Evolutionary conservation across 371 early-diverging fungal species (phyloP).

Genomic region (Rhizopus sp.): DNA sequence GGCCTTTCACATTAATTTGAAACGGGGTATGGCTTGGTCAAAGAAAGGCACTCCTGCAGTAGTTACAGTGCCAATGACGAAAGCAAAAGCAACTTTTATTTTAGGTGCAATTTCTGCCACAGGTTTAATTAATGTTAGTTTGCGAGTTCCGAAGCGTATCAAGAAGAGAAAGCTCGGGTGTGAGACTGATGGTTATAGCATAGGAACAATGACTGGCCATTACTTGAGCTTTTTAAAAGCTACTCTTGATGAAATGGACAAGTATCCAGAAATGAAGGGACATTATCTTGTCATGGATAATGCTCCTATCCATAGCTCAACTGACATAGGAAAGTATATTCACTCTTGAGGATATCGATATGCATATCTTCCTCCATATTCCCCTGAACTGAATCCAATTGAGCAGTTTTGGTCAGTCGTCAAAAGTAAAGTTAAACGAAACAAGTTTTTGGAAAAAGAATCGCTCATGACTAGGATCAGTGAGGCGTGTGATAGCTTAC

Average conservation of each 20-base stretch:
- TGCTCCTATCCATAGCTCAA: too few relatives aligned
- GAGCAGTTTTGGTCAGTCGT: too few relatives aligned
- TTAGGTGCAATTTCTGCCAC: conserved; percentile 7
- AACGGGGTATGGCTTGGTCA: conserved; percentile 26
- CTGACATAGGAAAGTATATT: too few relatives aligned
- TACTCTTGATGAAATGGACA: conserved; percentile 27
- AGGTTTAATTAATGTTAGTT: conserved; percentile 1
- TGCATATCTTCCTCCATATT: too few relatives aligned
- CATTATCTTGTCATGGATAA: conserved; percentile 33
- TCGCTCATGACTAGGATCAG: too few relatives aligned
- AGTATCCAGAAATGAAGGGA: conserved; percentile 31
- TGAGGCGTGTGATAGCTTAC: too few relatives aligned
- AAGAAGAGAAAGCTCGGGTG: conserved; percentile 15
- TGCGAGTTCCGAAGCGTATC: conserved; percentile 9
- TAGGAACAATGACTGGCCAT: conserved; percentile 17
- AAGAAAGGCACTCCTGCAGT: conserved; percentile 14
- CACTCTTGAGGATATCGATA: too few relatives aligned
- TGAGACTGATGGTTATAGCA: conserved; percentile 12
- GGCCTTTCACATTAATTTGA: conserved; percentile 22
- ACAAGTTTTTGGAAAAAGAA: too few relatives aligned
- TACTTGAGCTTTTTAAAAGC: conserved; percentile 23
- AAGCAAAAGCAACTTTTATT: conserved; percentile 3
- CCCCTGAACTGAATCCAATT: too few relatives aligned
- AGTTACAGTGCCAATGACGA: conserved; percentile 8
- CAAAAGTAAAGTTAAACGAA: too few relatives aligned